Percentiles rank a stretch among this genome's conserved stretches.
Evolutionary conservation across 2,329 filamentous ascomycete genomes (phyloP).

Genomic region (Fusarium sp.): DNA sequence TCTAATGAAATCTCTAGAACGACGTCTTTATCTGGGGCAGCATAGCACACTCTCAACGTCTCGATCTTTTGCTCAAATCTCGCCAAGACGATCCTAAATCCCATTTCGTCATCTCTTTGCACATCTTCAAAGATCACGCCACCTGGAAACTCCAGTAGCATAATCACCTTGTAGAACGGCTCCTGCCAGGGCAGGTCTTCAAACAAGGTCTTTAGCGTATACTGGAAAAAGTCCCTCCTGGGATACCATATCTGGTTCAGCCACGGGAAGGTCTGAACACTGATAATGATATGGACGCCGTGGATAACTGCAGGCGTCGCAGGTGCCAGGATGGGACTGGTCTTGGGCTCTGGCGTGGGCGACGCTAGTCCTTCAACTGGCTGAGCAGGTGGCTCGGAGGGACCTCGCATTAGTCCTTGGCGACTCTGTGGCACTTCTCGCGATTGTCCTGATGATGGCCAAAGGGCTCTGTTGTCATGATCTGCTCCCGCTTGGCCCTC

Average conservation of each 20-base stretch:
- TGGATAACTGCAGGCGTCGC: not conserved
- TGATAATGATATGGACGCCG: not conserved
- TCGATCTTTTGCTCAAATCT: constrained; percentile 3
- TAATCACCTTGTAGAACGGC: not conserved
- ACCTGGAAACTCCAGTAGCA: not conserved
- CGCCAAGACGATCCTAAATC: not conserved
- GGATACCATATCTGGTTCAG: rapidly evolving
- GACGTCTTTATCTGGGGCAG: not conserved
- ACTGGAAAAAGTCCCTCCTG: not conserved
- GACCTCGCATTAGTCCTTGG: rapidly evolving
- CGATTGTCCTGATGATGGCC: not conserved
- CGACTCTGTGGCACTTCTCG: not conserved
- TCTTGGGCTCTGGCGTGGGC: not conserved
- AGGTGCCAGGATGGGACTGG: rapidly evolving
- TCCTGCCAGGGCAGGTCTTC: not conserved
- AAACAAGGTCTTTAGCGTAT: not conserved
- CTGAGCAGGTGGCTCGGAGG: not conserved
- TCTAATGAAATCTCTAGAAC: constrained; percentile 20
- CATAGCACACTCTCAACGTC: not conserved
- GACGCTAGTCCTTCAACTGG: rapidly evolving
- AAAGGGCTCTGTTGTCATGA: not conserved
- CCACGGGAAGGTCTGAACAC: constrained; percentile 11
- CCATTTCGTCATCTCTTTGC: not conserved
- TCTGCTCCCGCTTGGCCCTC: not conserved
- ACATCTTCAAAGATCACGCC: not conserved